Evolutionary conservation across 306 rosid species (phyloP).

Genomic region (Erythrophleum fordii): DNA sequence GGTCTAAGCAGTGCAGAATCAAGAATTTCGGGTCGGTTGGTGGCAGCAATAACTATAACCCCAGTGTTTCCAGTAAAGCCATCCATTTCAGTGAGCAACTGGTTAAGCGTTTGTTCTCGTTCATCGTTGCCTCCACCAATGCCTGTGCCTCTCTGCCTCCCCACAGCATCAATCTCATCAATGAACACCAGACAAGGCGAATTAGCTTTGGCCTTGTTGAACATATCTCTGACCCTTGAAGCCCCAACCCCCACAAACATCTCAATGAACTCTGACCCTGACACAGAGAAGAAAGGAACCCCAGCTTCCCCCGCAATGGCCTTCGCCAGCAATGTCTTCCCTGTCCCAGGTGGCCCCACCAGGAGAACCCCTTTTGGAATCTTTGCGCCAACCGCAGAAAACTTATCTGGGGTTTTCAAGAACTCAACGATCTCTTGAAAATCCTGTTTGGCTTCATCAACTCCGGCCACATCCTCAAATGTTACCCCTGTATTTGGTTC

Average conservation of each 20-base stretch:
- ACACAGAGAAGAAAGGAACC: constrained; percentile 80
- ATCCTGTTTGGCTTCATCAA: constrained; percentile 91
- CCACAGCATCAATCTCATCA: constrained; percentile 87
- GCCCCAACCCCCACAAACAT: constrained; percentile 91
- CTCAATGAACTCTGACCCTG: constrained; percentile 88
- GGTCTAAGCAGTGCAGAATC: constrained; percentile 83
- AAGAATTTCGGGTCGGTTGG: constrained; percentile 79
- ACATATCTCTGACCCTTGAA: constrained; percentile 80
- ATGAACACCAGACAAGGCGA: constrained; percentile 80
- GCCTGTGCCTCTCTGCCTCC: constrained; percentile 88
- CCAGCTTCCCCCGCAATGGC: constrained; percentile 95
- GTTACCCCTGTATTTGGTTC: constrained; percentile 88
- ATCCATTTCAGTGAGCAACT: constrained; percentile 84
- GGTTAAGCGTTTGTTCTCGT: constrained; percentile 82
- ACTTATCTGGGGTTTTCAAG: constrained; percentile 80
- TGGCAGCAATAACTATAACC: constrained; percentile 75
- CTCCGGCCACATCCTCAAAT: constrained; percentile 81
- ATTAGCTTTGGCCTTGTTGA: constrained; percentile 71
- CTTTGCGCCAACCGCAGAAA: constrained; percentile 71
- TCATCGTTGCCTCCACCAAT: constrained; percentile 89
- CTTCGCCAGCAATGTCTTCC: constrained; percentile 78
- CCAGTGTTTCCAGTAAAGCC: constrained; percentile 76
- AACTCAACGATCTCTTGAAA: constrained; percentile 82
- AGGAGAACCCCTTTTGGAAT: constrained; percentile 80
- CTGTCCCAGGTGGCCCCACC: constrained; percentile 82